Conservation (phyloP, 129 eudicot genomes). For the Arctium minus region DNA sequence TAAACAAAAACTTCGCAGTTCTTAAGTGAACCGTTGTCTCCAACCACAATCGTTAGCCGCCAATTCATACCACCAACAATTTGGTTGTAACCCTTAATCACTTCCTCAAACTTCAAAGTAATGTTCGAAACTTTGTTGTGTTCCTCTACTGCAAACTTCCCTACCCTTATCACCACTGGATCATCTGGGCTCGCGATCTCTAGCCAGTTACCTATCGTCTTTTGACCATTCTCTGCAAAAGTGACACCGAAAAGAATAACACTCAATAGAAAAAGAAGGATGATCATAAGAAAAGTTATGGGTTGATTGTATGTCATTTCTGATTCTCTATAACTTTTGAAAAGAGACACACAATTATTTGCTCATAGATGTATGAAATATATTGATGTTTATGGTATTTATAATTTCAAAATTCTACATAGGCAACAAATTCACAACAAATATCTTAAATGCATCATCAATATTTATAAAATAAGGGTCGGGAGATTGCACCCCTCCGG, state of each 20-base stretch:
- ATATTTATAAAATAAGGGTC: not conserved
- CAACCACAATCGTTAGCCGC: not conserved
- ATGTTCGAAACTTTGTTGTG: not conserved
- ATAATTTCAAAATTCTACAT: not conserved
- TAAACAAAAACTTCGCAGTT: not conserved
- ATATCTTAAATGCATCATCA: slow-evolving; percentile 15
- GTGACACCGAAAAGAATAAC: not conserved
- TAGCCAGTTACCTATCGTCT: slow-evolving; percentile 14
- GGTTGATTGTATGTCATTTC: not conserved
- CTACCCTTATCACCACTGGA: not conserved
- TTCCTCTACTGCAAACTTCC: slow-evolving; percentile 2
- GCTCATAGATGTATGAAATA: not conserved
- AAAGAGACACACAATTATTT: no score
- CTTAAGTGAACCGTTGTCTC: not conserved
- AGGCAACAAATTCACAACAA: not conserved
- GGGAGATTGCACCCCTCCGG: not conserved
- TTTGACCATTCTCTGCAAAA: slow-evolving; percentile 8
- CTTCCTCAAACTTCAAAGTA: slow-evolving; percentile 4
- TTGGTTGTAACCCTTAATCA: slow-evolving; percentile 5
- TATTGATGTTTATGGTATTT: slow-evolving; percentile 2
- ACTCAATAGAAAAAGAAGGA: not conserved
- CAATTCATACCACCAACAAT: slow-evolving; percentile 21
- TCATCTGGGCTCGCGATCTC: slow-evolving; percentile 7
- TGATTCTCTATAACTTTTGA: not conserved
- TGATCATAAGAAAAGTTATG: not conserved